Base-by-base conservation (phyloP, 2,329 filamentous ascomycete species). In the Meredithiella fracta region DNA sequence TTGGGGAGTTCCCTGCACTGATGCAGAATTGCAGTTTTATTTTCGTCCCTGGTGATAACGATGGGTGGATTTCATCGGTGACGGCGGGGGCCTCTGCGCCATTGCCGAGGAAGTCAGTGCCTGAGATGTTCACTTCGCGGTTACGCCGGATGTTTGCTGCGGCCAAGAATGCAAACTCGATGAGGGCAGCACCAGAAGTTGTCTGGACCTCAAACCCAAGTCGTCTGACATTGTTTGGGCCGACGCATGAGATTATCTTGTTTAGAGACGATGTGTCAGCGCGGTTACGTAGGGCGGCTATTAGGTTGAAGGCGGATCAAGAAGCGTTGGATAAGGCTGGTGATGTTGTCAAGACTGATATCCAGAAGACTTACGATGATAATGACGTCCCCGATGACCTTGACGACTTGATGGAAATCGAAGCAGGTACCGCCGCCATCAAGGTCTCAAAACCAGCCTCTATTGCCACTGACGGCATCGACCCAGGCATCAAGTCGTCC, bases 11-110 rank as follows among this genome's bases (percentile, higher is more conserved):
- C 64, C 87, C 88, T 2, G 75, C 78, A 0, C 76, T 98, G 14
- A 76, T 97, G 47, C 83, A 84, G 57, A 77, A 78, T 25, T 83
- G 86, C 3, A 91, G 86, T 0, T 95, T 97, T 66, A 74, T 95
- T 31, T 95, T 98, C 65, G 85, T 97, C 0, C 92, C 92, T 0
- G 92, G 92, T 29, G 91, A 97, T 69, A 94, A 96, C 66, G 92
- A 98, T 66, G 90, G 87, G n/a, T 98, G 92, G 92, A 80, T 84
- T 3, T 94, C 88, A 0, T 78, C 89, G 1, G 95, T 94, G 66
- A 80, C 80, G 0, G 83, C 82, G 1, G 87, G 87, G 3, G 83
- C 85, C 1, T 80, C 84, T 0, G 77, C 79, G 0, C 78, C 83
- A 0, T 65, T 91, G 9, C 87, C 87, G 0, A 71, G 83, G 8